Percentiles rank a stretch among this genome's conserved stretches.
Evolutionary conservation across 2,329 filamentous ascomycete genomes (phyloP).

Genomic region (Myriosclerotinia scirpicola): DNA sequence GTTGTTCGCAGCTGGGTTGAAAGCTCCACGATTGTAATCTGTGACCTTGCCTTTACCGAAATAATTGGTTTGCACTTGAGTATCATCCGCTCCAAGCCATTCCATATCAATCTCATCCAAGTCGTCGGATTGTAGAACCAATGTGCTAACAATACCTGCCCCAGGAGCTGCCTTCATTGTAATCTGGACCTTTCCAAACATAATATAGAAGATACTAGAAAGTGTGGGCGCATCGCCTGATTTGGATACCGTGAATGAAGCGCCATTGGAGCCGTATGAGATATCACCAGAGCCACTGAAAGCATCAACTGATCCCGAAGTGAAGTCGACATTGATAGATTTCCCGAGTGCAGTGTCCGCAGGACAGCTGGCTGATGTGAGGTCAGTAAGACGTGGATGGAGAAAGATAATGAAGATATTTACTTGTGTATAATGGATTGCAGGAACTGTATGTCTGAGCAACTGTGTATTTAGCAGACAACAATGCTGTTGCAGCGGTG

Average conservation of each 20-base stretch:
- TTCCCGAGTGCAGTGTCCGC: slow-evolving; percentile 78
- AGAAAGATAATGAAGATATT: slow-evolving; percentile 26
- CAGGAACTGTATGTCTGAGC: slow-evolving; percentile 57
- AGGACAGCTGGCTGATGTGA: slow-evolving; percentile 58
- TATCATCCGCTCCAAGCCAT: slow-evolving; percentile 78
- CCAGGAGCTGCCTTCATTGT: slow-evolving; percentile 84
- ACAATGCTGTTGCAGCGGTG: slow-evolving; percentile 28
- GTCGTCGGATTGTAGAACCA: slow-evolving; percentile 86
- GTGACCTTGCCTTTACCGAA: slow-evolving; percentile 89
- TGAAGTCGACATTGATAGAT: slow-evolving; percentile 83
- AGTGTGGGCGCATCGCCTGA: slow-evolving; percentile 85
- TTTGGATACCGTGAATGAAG: slow-evolving; percentile 73
- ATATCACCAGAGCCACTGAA: slow-evolving; percentile 71
- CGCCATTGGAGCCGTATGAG: slow-evolving; percentile 75
- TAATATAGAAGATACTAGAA: slow-evolving; percentile 93
- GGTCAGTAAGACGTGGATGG: slow-evolving; percentile 28
- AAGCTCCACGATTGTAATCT: slow-evolving; percentile 83
- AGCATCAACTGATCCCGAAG: slow-evolving; percentile 71
- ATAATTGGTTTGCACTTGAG: slow-evolving; percentile 92
- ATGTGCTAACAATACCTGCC: slow-evolving; percentile 86
- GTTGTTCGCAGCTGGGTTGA: slow-evolving; percentile 66
- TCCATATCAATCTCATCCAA: slow-evolving; percentile 98
- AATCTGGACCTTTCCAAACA: slow-evolving; percentile 92
- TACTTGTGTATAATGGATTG: slow-evolving; percentile 50
- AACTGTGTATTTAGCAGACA: slow-evolving; percentile 30